Evolutionary conservation across 2,329 filamentous ascomycete genomes (phyloP).

Genomic region (Pseudopithomyces chartarum): DNA sequence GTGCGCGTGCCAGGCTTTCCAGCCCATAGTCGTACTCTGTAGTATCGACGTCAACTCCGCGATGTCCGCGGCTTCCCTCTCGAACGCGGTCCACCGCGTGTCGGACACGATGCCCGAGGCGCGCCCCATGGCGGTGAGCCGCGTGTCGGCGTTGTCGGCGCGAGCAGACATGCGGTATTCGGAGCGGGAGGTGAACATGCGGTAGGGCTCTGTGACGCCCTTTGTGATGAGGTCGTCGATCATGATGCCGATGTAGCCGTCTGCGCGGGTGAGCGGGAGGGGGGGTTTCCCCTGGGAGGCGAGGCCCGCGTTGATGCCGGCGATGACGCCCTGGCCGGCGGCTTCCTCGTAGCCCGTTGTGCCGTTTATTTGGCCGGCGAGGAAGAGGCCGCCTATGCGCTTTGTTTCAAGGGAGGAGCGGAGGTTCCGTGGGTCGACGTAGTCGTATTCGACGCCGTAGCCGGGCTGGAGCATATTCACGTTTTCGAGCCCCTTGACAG

Average conservation of each 20-base stretch:
- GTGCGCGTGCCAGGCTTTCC: slow-evolving; percentile 68
- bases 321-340: slow-evolving; percentile 88
- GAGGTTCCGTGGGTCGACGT: slow-evolving; percentile 89
- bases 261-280: slow-evolving; percentile 75
- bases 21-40: slow-evolving; percentile 60
- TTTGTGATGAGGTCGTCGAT: slow-evolving; percentile 97
- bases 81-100: slow-evolving; percentile 74
- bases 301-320: slow-evolving; percentile 93
- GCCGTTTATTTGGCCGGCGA: slow-evolving; percentile 97
- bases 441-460: slow-evolving; percentile 98
- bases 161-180: slow-evolving; percentile 93
- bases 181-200: slow-evolving; percentile 96
- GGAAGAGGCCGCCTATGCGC: slow-evolving; percentile 81
- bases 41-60: slow-evolving; percentile 68
- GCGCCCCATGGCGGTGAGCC: slow-evolving; percentile 80
- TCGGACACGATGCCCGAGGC: slow-evolving; percentile 79
- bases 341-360: slow-evolving; percentile 99
- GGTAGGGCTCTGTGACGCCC: slow-evolving; percentile 93
- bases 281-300: slow-evolving; percentile 68
- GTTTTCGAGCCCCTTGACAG: slow-evolving; percentile 84
- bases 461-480: slow-evolving; percentile 92
- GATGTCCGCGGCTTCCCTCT: slow-evolving; percentile 69
- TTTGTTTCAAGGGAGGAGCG: slow-evolving; percentile 94
- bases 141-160: slow-evolving; percentile 90
- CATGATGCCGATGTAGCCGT: slow-evolving; percentile 98